phyloP scores from a whole-genome alignment of 495 filamentous ascomycete genomes.

The Penicillium flavigenum region DNA sequence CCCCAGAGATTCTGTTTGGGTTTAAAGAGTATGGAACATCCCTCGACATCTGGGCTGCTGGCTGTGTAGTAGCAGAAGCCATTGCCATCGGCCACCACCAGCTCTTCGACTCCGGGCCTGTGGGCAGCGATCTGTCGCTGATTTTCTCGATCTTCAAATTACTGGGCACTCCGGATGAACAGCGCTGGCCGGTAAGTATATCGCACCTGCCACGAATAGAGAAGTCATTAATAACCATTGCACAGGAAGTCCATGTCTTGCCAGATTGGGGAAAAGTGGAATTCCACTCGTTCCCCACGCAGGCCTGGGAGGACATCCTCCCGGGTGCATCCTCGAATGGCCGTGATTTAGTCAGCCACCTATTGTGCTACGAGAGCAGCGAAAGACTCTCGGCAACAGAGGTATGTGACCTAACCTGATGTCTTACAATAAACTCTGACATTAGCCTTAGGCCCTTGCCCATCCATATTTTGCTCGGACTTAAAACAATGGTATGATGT shows the following conservation, averaged over 20 bases:
- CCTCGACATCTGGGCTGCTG: slow-evolving; percentile 89
- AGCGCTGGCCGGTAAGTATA: slow-evolving; percentile 70
- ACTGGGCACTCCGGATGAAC: slow-evolving; percentile 75
- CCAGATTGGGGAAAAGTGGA: slow-evolving; percentile 69
- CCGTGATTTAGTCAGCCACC: slow-evolving; percentile 52
- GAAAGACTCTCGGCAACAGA: slow-evolving; percentile 49
- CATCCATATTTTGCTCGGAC: slow-evolving; percentile 40
- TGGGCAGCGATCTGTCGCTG: slow-evolving; percentile 89
- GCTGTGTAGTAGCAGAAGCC: slow-evolving; percentile 74
- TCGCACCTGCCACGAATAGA: no score
- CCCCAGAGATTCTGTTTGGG: slow-evolving; percentile 91
- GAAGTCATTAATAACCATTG: neutral
- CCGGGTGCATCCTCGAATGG: slow-evolving; percentile 48
- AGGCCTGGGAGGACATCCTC: slow-evolving; percentile 55
- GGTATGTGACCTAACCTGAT: slow-evolving; percentile 35
- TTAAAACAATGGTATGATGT: slow-evolving; percentile 13
- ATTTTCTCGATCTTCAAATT: slow-evolving; percentile 88
- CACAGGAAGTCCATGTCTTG: slow-evolving; percentile 52
- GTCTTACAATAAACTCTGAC: slow-evolving; percentile 19
- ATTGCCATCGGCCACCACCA: slow-evolving; percentile 46
- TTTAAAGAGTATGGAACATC: slow-evolving; percentile 63
- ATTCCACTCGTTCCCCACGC: slow-evolving; percentile 54
- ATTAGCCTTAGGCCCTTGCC: slow-evolving; percentile 31
- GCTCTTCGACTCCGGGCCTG: slow-evolving; percentile 80
- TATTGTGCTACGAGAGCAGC: slow-evolving; percentile 59